Percentiles rank a stretch among this genome's conserved stretches.
phyloP scores from a whole-genome alignment of 2,329 filamentous ascomycete species.

The Plectosphaerella cucumerina region DNA sequence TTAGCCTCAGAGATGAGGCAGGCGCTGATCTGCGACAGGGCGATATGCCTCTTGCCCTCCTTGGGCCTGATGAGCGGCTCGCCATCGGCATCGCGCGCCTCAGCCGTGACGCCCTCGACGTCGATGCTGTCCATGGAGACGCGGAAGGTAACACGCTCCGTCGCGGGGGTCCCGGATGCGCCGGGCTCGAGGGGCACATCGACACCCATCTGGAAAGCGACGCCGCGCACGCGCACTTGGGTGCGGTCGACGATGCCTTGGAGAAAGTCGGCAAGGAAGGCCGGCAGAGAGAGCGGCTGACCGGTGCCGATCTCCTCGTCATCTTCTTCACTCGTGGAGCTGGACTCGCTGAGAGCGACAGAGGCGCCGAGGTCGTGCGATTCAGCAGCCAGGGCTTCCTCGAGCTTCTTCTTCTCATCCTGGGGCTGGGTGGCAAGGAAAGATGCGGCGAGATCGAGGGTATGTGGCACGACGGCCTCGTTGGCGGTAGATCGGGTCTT shows the following conservation, averaged over 20 bases:
- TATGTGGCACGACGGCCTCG: conserved; percentile 53
- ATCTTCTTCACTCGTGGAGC: conserved; percentile 58
- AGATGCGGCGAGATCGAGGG: conserved; percentile 70
- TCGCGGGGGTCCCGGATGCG: conserved; percentile 29
- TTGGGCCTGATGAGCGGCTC: conserved; percentile 40
- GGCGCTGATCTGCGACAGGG: conserved; percentile 59
- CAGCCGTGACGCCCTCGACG: conserved; percentile 60
- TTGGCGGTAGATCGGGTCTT: conserved; percentile 16
- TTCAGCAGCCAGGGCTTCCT: conserved; percentile 63
- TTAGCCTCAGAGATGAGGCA: conserved; percentile 65
- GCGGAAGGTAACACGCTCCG: conserved; percentile 59
- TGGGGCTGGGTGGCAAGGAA: conserved; percentile 70
- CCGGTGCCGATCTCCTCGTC: conserved; percentile 62
- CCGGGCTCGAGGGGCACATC: conserved; percentile 44
- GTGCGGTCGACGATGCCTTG: conserved; percentile 71
- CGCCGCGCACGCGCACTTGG: conserved; percentile 60
- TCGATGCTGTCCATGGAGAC: conserved; percentile 61
- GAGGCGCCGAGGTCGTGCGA: conserved; percentile 60
- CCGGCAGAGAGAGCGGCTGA: conserved; percentile 62
- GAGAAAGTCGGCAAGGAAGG: conserved; percentile 67
- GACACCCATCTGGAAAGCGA: conserved; percentile 63
- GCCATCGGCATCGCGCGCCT: conserved; percentile 21
- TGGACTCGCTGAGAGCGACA: conserved; percentile 51
- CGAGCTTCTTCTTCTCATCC: conserved; percentile 59
- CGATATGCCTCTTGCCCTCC: conserved; percentile 62